Evolutionary conservation across 208 protist genomes (phyloP).

Genomic region (Trypanosomatidae sp.): DNA sequence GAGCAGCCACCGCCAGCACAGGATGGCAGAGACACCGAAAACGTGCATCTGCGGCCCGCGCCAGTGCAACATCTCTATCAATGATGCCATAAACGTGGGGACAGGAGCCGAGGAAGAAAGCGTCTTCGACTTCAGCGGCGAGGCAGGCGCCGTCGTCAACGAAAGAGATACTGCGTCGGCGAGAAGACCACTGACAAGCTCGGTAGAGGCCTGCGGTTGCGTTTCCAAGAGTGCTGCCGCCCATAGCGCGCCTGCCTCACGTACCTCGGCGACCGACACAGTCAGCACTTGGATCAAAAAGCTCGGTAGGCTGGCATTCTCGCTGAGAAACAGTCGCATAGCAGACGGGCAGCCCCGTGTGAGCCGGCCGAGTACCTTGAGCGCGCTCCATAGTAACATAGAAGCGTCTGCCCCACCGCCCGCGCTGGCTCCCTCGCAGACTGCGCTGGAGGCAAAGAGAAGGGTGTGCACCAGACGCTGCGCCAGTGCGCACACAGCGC

Average conservation of each 20-base stretch:
- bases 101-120: not conserved
- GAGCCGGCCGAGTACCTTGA: slow-evolving; percentile 31
- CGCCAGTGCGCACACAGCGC: slow-evolving; percentile 25
- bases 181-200: slow-evolving; percentile 16
- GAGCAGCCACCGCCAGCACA: slow-evolving; percentile 62
- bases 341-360: slow-evolving; percentile 28
- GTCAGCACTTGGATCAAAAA: slow-evolving; percentile 35
- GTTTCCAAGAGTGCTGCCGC: slow-evolving; percentile 29
- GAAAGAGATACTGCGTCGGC: not conserved
- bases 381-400: slow-evolving; percentile 23
- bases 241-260: slow-evolving; percentile 31
- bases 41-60: slow-evolving; percentile 24
- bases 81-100: slow-evolving; percentile 8
- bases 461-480: slow-evolving; percentile 12
- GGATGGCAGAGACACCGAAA: slow-evolving; percentile 35
- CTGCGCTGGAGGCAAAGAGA: slow-evolving; percentile 5
- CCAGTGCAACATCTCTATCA: slow-evolving; percentile 30
- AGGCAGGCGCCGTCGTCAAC: not conserved
- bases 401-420: slow-evolving; percentile 18
- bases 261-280: slow-evolving; percentile 47
- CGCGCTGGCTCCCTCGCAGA: slow-evolving; percentile 4
- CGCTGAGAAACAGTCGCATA: slow-evolving; percentile 22
- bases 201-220: slow-evolving; percentile 20
- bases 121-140: not conserved
- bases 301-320: slow-evolving; percentile 2